A percentile compares a stretch with the other conserved stretches of the same genome.
These are phyloP conservation scores for Phytopythium litorale DNA, from an alignment of 352 stramenopile genomes.

Conservation along the genomic window DNA sequence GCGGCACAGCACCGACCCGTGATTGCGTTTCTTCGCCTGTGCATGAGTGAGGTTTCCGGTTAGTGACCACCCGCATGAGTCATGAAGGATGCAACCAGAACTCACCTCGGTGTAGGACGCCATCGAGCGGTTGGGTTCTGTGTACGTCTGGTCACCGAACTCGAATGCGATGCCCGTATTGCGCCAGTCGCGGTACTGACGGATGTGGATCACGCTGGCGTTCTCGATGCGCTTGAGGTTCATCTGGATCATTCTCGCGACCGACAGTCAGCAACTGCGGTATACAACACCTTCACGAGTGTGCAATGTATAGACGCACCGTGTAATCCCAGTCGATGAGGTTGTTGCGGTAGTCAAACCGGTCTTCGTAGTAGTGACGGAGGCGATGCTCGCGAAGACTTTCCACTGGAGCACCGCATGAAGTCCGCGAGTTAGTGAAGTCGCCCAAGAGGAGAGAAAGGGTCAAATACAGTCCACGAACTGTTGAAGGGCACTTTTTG, in stretches of 20 bases:
- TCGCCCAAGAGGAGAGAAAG: not conserved
- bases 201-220: slow-evolving; percentile 91
- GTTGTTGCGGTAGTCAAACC: slow-evolving; percentile 92
- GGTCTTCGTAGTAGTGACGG: slow-evolving; percentile 88
- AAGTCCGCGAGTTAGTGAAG: not conserved
- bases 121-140: slow-evolving; percentile 89
- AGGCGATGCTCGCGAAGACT: slow-evolving; percentile 84
- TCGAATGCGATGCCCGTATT: slow-evolving; percentile 93
- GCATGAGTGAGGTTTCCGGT: not conserved
- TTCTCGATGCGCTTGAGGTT: slow-evolving; percentile 80
- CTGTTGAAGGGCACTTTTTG: slow-evolving; percentile 68
- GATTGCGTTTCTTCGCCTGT: slow-evolving; percentile 63
- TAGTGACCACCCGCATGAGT: not conserved
- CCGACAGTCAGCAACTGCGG: not conserved
- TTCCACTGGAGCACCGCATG: slow-evolving; percentile 30
- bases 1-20: slow-evolving; percentile 73
- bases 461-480: slow-evolving; percentile 12
- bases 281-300: no score
- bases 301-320: slow-evolving; percentile 17
- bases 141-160: slow-evolving; percentile 93
- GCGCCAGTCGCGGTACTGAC: slow-evolving; percentile 90
- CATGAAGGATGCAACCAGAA: not conserved
- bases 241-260: slow-evolving; percentile 42
- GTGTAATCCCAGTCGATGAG: slow-evolving; percentile 96
- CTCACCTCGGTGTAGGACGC: slow-evolving; percentile 81